A percentile compares a stretch with the other conserved stretches of the same genome.
phyloP scores from a whole-genome alignment of 1,284 basidiomycete species.

The Apiotrichum gracile region DNA sequence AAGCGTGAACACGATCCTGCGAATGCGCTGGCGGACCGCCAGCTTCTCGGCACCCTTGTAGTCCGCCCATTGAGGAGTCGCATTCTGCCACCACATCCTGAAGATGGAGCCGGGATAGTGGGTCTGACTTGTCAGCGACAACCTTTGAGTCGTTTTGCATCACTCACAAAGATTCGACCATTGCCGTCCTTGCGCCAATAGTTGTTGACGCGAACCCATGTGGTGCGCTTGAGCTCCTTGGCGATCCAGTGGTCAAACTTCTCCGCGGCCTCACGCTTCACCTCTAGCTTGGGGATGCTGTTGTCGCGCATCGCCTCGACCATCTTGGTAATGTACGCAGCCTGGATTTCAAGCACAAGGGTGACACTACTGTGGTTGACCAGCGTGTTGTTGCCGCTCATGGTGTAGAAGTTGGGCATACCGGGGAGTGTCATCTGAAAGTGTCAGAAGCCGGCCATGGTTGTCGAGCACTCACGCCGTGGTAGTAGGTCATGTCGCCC shows the following conservation, averaged over 20 bases:
- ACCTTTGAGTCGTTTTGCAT: neutral
- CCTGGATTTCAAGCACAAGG: conserved; percentile 14
- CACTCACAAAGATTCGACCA: conserved; percentile 14
- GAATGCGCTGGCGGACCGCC: conserved; percentile 7
- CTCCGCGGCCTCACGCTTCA: conserved; percentile 11
- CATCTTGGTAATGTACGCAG: conserved; percentile 14
- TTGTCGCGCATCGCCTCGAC: conserved; percentile 14
- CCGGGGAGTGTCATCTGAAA: conserved; percentile 11
- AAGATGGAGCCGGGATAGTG: conserved; percentile 16
- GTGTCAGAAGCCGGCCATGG: too few relatives aligned
- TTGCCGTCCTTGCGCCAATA: conserved; percentile 18
- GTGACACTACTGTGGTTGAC: conserved; percentile 18
- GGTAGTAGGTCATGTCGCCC: conserved; percentile 9
- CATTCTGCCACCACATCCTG: conserved; percentile 14
- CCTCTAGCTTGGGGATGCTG: conserved; percentile 13
- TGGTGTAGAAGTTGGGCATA: conserved; percentile 28
- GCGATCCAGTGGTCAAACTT: conserved; percentile 14
- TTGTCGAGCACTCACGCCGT: conserved; percentile 1
- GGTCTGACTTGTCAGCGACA: conserved; percentile 1
- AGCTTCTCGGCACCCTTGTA: conserved; percentile 15
- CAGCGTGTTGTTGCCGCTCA: conserved; percentile 31
- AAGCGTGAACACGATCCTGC: neutral
- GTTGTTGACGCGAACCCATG: conserved; percentile 14
- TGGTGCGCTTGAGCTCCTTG: conserved; percentile 11
- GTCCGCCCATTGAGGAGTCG: conserved; percentile 12